Percentiles rank a stretch among this genome's conserved stretches.
These are phyloP conservation scores for Pichia pseudocactophila DNA, from an alignment of 805 yeast species.

Conservation along the genomic window DNA sequence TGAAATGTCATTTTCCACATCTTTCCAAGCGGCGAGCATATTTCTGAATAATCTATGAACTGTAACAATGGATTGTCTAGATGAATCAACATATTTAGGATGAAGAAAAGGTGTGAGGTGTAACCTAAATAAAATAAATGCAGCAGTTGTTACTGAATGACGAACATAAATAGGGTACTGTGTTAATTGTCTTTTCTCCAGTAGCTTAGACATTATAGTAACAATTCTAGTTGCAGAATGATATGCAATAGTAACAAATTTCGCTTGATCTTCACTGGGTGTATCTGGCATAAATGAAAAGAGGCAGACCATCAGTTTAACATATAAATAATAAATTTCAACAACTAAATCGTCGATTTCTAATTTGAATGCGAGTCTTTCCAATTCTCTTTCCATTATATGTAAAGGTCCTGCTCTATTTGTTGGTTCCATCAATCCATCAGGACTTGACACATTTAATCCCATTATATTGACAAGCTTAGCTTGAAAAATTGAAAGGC, in stretches of 20 bases:
- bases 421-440: slow-evolving; percentile 78
- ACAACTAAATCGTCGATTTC: slow-evolving; percentile 59
- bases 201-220: slow-evolving; percentile 63
- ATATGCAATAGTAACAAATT: slow-evolving; percentile 75
- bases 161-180: slow-evolving; percentile 83
- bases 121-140: slow-evolving; percentile 67
- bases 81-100: slow-evolving; percentile 73
- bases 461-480: slow-evolving; percentile 83
- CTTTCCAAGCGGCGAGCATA: slow-evolving; percentile 86
- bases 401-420: slow-evolving; percentile 73
- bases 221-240: slow-evolving; percentile 72
- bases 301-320: slow-evolving; percentile 72
- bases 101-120: slow-evolving; percentile 69
- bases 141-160: slow-evolving; percentile 77
- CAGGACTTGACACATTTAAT: slow-evolving; percentile 72
- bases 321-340: slow-evolving; percentile 71
- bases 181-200: slow-evolving; percentile 60
- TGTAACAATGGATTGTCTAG: slow-evolving; percentile 88
- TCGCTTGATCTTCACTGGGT: slow-evolving; percentile 77
- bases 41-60: slow-evolving; percentile 83
- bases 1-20: slow-evolving; percentile 81
- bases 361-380: slow-evolving; percentile 56
- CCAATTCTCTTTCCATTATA: slow-evolving; percentile 72
- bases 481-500: slow-evolving; percentile 74
- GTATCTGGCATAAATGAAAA: slow-evolving; percentile 90